phyloP scores from a whole-genome alignment of 2,329 filamentous ascomycete genomes.

The Aspergillus tanneri region DNA sequence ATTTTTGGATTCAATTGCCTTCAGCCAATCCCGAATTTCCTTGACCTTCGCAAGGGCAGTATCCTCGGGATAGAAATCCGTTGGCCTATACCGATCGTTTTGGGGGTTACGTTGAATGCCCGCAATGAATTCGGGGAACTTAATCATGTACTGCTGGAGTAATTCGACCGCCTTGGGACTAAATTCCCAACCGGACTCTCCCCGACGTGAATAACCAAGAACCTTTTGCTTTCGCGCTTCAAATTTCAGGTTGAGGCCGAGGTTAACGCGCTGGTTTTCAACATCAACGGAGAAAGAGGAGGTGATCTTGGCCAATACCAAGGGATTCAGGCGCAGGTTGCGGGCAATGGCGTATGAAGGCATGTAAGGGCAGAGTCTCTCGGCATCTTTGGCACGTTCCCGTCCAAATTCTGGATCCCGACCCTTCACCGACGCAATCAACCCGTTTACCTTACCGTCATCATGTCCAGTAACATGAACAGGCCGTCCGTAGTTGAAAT shows the following conservation, averaged over 20 bases:
- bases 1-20: constrained; percentile 82
- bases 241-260: constrained; percentile 95
- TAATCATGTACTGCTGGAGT: constrained; percentile 84
- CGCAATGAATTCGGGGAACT: constrained; percentile 92
- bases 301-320: constrained; percentile 92
- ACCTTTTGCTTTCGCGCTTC: constrained; percentile 95
- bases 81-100: constrained; percentile 78
- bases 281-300: constrained; percentile 86
- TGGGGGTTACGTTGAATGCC: constrained; percentile 82
- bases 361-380: constrained; percentile 70
- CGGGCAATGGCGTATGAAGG: constrained; percentile 88
- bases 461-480: constrained; percentile 76
- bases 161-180: constrained; percentile 78
- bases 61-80: constrained; percentile 76
- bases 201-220: constrained; percentile 87
- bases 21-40: constrained; percentile 91
- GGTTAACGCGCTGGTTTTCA: constrained; percentile 78
- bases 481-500: constrained; percentile 87
- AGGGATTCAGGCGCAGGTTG: constrained; percentile 74
- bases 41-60: constrained; percentile 78
- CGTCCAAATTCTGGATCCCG: constrained; percentile 81
- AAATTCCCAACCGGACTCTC: constrained; percentile 89
- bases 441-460: constrained; percentile 72
- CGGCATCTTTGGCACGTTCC: constrained; percentile 68
- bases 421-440: constrained; percentile 68